Conservation (phyloP, 2,329 filamentous ascomycete species). For the Penicillium sp. region DNA sequence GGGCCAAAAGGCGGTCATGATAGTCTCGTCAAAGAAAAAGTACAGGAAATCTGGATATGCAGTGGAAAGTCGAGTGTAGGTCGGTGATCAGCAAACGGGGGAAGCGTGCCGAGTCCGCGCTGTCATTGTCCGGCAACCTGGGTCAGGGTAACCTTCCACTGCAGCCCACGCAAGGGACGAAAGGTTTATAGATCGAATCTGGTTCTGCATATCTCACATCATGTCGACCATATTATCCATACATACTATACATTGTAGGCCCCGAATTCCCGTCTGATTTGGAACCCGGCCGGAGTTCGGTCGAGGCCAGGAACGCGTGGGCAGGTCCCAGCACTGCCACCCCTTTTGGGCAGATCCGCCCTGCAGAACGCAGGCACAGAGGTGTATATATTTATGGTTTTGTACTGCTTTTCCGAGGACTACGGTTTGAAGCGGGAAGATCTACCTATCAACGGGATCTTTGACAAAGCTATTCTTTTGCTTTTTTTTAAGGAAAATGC, state of each 20-base stretch:
- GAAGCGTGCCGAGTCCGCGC: constrained; percentile 17
- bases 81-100: constrained; percentile 23
- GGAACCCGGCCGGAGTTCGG: constrained; percentile 4
- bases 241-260: neutral
- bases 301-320: constrained; percentile 4
- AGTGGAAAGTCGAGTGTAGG: constrained; percentile 5
- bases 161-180: constrained; percentile 19
- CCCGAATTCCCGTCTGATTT: neutral
- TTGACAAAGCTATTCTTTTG: neutral
- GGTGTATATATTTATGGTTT: neutral
- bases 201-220: constrained; percentile 10
- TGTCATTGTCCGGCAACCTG: constrained; percentile 11
- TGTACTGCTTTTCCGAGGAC: neutral
- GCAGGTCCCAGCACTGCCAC: constrained; percentile 5
- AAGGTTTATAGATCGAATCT: constrained; percentile 12
- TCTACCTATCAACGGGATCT: neutral
- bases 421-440: neutral
- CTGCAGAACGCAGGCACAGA: constrained; percentile 18
- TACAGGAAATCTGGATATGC: constrained; percentile 1
- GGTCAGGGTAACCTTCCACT: constrained; percentile 2
- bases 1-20: constrained; percentile 1
- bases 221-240: constrained; percentile 8
- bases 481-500: constrained; percentile 7
- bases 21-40: neutral
- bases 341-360: constrained; percentile 4